Evolutionary conservation across 192 early-diverging fungal species (phyloP), one percentile per base, ranked within the genome.

Genomic region (Coemansia sp.): DNA sequence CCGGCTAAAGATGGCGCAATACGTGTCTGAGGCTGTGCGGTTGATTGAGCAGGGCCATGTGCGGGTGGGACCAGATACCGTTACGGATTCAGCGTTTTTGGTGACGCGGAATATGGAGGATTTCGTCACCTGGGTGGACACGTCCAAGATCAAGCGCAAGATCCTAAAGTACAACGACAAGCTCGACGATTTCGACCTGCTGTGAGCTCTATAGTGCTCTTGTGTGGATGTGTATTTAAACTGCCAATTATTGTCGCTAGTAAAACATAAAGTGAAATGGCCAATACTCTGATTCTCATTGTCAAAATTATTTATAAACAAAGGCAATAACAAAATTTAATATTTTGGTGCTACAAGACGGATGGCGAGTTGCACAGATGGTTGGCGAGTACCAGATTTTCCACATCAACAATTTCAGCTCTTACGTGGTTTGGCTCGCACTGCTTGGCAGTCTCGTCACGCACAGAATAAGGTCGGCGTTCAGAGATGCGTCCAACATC

Each of bases 121-220:
- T 80, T 98, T 90, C 85, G 89, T 98, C 6, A 95, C 95, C 1
- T 98, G 95, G 95, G 93, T 95, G 11, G 93, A 98, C 64, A 91
- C 94, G n/a, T 94, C 92, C 59, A 93, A 92, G 85, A 96, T 98
- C 72, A 95, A 94, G 85, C 85, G 91, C 63, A 95, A 96, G 91
- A 93, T 98, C 68, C 83, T 94, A 70, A 95, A 94, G 77, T 93
- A 93, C 83, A 93, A 91, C 75, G 91, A 93, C 84, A 90, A 91
- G 89, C 82, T 94, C 47, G 92, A 94, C 69, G 93, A 94, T 65
- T 94, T 90, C 73, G 93, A 93, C 69, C 83, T 94, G 59, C 76
- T 94, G 67, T 93, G 88, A 83, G 11, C 26, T 53, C 4, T 49
- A 49, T 49, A 49, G 47, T 14, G 2, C 47, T 49, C 6, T 16